Evolutionary conservation across 2,329 filamentous ascomycete species (phyloP), one percentile per base, ranked within the genome.

Genomic region (Graphiopsis chlorocephala): DNA sequence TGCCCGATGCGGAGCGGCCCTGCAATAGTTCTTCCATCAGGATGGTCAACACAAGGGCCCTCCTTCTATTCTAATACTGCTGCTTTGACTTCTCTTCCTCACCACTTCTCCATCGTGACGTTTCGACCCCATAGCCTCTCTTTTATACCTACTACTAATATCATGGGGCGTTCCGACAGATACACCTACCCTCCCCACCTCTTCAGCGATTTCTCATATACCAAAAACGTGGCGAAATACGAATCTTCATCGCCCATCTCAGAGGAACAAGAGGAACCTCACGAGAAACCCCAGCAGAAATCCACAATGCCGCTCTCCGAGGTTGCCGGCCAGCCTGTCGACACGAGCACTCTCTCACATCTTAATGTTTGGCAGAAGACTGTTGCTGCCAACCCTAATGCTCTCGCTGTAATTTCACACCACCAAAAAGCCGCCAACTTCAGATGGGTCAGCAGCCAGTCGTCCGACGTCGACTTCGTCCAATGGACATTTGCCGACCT

Each of bases 401-500:
- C 69, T 35, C 70, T 68, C 26, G 72, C 72, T 31, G 66, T 75
- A 64, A 74, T 74, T 63, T 69, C 72, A 55, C 68, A 68, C 59
- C 72, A 75, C 60, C 72, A 75, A 57, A 67, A 69, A 29, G 69
- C 72, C 5, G 56, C 64, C 31, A 66, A 67, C 63, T 74, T 74
- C 64, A 70, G 68, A 50, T 75, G 73, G 72, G 69, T 75, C 17
- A 71, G 71, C 67, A 73, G 69, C 64, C 70, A 72, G 45, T 67
- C 69, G 42, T 63, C 52, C 42, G 71, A 73, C 48, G 66, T 62
- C 28, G 68, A 69, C 53, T 70, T 71, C 55, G 65, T 75, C 25
- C 68, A 74, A 68, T 75, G 72, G 72, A 71, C 72, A 7, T 75
- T 71, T 65, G 68, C 72, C 48, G 73, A 75, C 48, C 65, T 75